A percentile compares a stretch with the other conserved stretches of the same genome.
Evolutionary conservation across 345 rosid species (phyloP).

Genomic region (Ceriops decandra): DNA sequence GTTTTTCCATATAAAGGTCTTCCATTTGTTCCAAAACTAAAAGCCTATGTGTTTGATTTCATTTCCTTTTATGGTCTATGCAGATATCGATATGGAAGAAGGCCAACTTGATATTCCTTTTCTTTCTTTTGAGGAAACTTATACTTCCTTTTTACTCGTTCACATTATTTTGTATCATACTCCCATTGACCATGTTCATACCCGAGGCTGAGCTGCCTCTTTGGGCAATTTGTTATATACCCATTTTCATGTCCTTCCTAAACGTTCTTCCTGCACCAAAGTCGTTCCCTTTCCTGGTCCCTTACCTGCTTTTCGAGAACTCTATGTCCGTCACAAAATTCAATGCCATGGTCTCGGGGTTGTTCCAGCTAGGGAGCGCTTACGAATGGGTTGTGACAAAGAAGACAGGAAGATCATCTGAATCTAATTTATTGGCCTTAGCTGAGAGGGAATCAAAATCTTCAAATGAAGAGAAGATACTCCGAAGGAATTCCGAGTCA

Average conservation of each 20-base stretch:
- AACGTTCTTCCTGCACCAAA: constrained; percentile 82
- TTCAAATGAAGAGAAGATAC: constrained; percentile 49
- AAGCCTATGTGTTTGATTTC: not conserved
- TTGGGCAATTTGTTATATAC: constrained; percentile 84
- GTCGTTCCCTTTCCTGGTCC: constrained; percentile 84
- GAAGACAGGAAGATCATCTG: constrained; percentile 83
- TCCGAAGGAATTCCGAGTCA: constrained; percentile 64
- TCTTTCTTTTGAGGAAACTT: constrained; percentile 83
- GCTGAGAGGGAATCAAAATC: constrained; percentile 65
- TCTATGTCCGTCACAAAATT: constrained; percentile 92
- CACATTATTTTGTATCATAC: constrained; percentile 84
- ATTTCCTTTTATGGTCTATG: constrained; percentile 16
- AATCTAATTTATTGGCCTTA: constrained; percentile 67
- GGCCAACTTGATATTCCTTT: constrained; percentile 72
- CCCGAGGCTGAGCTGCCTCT: constrained; percentile 85
- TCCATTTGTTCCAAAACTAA: too few relatives aligned
- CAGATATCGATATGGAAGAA: constrained; percentile 72
- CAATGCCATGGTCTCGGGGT: constrained; percentile 91
- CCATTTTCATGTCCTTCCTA: constrained; percentile 71
- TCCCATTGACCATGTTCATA: constrained; percentile 85
- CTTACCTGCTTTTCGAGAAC: constrained; percentile 85
- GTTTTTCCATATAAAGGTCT: not conserved
- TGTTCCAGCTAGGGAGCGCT: constrained; percentile 86
- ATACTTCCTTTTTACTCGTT: constrained; percentile 90
- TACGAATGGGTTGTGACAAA: constrained; percentile 91